phyloP scores from a whole-genome alignment of 305 asterid species.

The Andrographis paniculata region DNA sequence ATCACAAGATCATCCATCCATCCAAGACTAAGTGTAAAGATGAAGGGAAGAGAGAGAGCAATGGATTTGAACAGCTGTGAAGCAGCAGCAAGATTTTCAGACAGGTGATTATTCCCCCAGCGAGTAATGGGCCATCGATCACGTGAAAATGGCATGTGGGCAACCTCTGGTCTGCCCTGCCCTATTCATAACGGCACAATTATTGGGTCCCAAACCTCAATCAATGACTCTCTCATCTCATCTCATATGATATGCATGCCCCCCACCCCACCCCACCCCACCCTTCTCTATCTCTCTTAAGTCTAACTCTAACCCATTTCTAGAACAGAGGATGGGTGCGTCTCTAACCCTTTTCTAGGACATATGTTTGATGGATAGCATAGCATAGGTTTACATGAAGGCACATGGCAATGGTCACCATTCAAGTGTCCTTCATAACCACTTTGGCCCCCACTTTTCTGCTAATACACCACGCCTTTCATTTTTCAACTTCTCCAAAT shows the following conservation, averaged over 20 bases:
- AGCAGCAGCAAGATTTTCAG: slow-evolving; percentile 6
- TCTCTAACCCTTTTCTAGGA: slow-evolving; percentile 6
- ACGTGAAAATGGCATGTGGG: slow-evolving; percentile 15
- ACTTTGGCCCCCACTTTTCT: too few relatives aligned
- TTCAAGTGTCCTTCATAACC: too few relatives aligned
- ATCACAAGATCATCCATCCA: not conserved
- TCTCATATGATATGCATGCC: too few relatives aligned
- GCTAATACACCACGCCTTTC: too few relatives aligned
- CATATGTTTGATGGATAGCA: not conserved
- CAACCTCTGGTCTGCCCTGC: slow-evolving; percentile 4
- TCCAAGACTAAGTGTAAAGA: not conserved
- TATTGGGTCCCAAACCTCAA: slow-evolving; percentile 10
- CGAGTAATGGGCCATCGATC: slow-evolving; percentile 15
- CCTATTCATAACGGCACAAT: slow-evolving; percentile 7
- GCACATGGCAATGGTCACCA: slow-evolving; percentile 12
- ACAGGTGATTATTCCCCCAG: slow-evolving; percentile 9
- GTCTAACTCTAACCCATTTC: slow-evolving; percentile 4
- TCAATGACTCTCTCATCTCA: too few relatives aligned
- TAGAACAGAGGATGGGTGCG: too few relatives aligned
- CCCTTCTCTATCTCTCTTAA: not conserved
- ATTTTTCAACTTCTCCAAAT: too few relatives aligned
- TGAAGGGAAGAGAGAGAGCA: not conserved
- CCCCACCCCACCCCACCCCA: too few relatives aligned
- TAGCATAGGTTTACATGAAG: slow-evolving; percentile 2
- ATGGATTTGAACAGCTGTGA: not conserved